These are phyloP conservation scores for Glycine soja DNA, from an alignment of 306 rosid genomes.

Conservation along the genomic window DNA sequence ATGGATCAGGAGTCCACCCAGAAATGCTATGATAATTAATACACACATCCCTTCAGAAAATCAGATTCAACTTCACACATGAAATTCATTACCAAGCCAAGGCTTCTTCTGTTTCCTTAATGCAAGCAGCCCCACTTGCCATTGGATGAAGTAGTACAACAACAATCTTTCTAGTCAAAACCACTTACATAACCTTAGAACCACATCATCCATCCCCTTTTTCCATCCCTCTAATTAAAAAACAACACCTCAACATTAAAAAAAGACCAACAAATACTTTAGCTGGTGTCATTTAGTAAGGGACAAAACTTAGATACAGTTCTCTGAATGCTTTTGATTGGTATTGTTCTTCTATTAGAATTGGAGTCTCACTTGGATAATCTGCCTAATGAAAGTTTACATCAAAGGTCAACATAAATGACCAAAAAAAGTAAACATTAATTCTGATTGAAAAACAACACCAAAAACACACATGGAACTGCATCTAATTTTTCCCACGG, in stretches of 20 bases:
- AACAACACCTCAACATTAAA: neutral
- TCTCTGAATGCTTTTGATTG: neutral
- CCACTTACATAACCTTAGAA: neutral
- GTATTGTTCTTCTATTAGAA: neutral
- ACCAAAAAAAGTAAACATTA: neutral
- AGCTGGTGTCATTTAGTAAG: neutral
- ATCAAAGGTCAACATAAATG: neutral
- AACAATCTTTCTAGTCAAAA: neutral
- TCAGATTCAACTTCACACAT: neutral
- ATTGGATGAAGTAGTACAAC: slow-evolving; percentile 2
- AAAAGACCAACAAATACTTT: neutral
- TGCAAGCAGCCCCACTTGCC: slow-evolving; percentile 28
- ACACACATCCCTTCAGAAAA: slow-evolving; percentile 20
- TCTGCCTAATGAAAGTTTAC: neutral
- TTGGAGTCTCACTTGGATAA: neutral
- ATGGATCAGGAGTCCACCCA: neutral
- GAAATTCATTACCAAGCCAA: neutral
- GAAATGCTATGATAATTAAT: neutral
- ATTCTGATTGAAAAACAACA: neutral
- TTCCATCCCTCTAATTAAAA: neutral
- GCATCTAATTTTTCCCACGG: neutral
- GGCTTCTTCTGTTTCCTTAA: slow-evolving; percentile 27
- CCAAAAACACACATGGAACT: neutral
- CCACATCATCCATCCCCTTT: neutral
- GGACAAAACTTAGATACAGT: neutral